Percentiles rank a stretch among this genome's conserved stretches.
Conservation (phyloP, 257 asterid species). For the Penstemon davidsonii region DNA sequence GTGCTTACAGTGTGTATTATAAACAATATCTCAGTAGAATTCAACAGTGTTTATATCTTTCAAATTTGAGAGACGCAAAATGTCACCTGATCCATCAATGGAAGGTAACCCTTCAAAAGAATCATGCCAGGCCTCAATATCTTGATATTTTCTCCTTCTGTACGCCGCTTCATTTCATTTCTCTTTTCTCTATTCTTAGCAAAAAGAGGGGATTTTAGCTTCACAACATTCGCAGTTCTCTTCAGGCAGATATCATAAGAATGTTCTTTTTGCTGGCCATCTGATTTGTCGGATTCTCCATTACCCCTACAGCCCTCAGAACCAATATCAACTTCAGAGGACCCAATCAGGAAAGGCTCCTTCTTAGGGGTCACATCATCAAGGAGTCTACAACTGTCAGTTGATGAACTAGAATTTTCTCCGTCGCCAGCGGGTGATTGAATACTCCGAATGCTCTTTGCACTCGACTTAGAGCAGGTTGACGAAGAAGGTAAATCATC, state of each 20-base stretch:
- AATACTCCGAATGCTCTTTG: conserved; percentile 7
- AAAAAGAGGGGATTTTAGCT: conserved; percentile 49
- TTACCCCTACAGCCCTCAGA: conserved; percentile 27
- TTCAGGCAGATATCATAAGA: conserved; percentile 59
- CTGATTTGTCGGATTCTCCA: conserved; percentile 27
- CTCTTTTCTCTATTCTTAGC: conserved; percentile 46
- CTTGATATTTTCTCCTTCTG: conserved; percentile 37
- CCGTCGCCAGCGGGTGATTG: conserved; percentile 7
- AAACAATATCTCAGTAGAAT: too few relatives aligned
- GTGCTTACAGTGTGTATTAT: neutral
- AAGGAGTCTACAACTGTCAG: conserved; percentile 17
- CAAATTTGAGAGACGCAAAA: conserved; percentile 2
- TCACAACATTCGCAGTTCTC: conserved; percentile 22
- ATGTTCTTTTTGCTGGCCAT: conserved; percentile 20
- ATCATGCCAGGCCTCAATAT: conserved; percentile 69
- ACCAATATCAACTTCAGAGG: conserved; percentile 25
- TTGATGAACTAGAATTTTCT: conserved; percentile 18
- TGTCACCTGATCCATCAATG: conserved; percentile 62
- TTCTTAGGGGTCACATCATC: neutral
- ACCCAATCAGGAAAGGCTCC: conserved; percentile 15
- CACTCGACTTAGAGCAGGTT: conserved; percentile 18
- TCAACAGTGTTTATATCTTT: too few relatives aligned
- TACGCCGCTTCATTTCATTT: conserved; percentile 40
- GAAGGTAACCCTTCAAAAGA: conserved; percentile 55
- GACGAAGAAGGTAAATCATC: conserved; percentile 11